These are phyloP conservation scores for Catunica adiposa DNA, from an alignment of 2,329 filamentous ascomycete species.

Conservation along the genomic window DNA sequence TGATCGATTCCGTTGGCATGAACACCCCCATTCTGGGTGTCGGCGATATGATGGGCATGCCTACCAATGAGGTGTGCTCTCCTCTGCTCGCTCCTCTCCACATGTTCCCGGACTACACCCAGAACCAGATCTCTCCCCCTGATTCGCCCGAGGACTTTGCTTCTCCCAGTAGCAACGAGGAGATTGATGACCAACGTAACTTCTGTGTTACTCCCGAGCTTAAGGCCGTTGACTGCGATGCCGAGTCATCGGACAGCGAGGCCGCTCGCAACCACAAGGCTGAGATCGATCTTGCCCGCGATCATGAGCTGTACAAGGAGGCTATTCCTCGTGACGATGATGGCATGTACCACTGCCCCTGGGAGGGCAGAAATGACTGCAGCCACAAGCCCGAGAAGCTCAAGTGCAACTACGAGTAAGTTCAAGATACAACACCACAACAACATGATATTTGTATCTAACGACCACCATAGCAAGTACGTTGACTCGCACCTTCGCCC, in stretches of 20 bases:
- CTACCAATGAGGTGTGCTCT: background rate
- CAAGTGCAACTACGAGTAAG: conserved; percentile 98
- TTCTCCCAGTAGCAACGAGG: conserved; percentile 10
- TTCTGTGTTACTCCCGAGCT: conserved; percentile 26
- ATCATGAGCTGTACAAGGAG: conserved; percentile 57
- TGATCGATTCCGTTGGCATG: conserved; percentile 4
- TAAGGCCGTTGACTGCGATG: conserved; percentile 22
- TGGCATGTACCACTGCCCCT: conserved; percentile 87
- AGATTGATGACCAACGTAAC: conserved; percentile 13
- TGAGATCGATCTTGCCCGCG: conserved; percentile 42
- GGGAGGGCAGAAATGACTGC: conserved; percentile 54
- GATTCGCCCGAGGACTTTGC: conserved; percentile 15
- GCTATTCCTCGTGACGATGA: conserved; percentile 42
- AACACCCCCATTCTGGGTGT: background rate
- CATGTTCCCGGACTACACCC: conserved; percentile 5
- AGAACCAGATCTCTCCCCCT: conserved; percentile 15
- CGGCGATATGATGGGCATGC: conserved; percentile 9
- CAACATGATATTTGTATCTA: background rate
- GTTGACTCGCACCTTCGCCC: conserved; percentile 94
- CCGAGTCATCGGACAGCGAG: conserved; percentile 14
- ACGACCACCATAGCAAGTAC: conserved; percentile 54
- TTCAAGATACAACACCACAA: conserved; percentile 14
- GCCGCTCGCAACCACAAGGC: conserved; percentile 26
- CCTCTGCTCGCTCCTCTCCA: conserved; percentile 9
- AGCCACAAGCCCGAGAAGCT: conserved; percentile 87